A percentile compares a stretch with the other conserved stretches of the same genome.
These are phyloP conservation scores for Sugiyamaella paludigena DNA, from an alignment of 1,139 yeast species.

Conservation along the genomic window DNA sequence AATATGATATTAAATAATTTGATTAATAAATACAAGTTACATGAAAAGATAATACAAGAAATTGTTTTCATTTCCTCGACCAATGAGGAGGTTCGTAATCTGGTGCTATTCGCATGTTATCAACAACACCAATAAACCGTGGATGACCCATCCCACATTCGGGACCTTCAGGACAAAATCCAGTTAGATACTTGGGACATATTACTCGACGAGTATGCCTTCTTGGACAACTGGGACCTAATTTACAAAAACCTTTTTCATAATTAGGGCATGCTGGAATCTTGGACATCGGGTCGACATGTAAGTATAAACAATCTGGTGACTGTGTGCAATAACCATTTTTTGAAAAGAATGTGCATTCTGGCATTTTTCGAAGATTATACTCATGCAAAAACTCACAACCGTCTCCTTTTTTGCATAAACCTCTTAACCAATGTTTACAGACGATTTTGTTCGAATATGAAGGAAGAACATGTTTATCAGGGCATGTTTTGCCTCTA, in stretches of 20 bases:
- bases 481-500: conserved; percentile 77
- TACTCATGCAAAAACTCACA: conserved; percentile 97
- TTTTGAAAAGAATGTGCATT: conserved; percentile 80
- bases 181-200: conserved; percentile 83
- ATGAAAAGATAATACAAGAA: conserved; percentile 1
- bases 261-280: conserved; percentile 86
- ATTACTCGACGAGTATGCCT: conserved; percentile 75
- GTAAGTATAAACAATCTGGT: conserved; percentile 91
- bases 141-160: conserved; percentile 46
- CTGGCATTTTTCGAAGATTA: conserved; percentile 94
- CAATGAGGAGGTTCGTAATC: conserved; percentile 28
- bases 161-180: conserved; percentile 77
- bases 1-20: conserved; percentile 3
- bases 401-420: conserved; percentile 94
- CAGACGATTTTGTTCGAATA: conserved; percentile 83
- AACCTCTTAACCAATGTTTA: conserved; percentile 96
- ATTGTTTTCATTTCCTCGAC: conserved; percentile 9
- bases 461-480: conserved; percentile 81
- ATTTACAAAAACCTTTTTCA: conserved; percentile 86
- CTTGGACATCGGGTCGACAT: conserved; percentile 84
- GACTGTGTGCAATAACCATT: conserved; percentile 93
- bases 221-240: conserved; percentile 82
- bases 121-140: conserved; percentile 32
- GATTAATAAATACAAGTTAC: not conserved
- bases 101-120: conserved; percentile 38